These are phyloP conservation scores for Trichosporon coremiiforme DNA, from an alignment of 1,284 basidiomycete genomes.

Conservation along the genomic window DNA sequence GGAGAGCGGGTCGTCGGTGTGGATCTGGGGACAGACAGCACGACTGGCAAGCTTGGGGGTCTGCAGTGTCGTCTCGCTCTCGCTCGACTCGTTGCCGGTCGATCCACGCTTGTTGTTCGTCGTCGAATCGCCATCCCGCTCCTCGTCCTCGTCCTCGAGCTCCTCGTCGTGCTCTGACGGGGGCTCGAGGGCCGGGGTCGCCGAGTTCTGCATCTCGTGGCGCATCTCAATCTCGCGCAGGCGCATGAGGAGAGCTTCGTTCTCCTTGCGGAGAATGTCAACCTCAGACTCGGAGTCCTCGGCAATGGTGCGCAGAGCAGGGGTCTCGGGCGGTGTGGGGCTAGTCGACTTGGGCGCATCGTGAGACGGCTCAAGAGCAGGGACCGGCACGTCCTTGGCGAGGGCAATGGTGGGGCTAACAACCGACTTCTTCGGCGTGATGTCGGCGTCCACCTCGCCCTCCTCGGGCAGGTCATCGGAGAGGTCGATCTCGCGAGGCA, in stretches of 20 bases:
- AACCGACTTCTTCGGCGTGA: conserved; percentile 5
- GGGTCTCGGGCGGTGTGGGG: conserved; percentile 33
- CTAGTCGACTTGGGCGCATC: conserved; percentile 1
- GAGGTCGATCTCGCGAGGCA: conserved; percentile 14
- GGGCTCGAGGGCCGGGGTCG: conserved; percentile 26
- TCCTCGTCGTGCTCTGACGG: conserved; percentile 31
- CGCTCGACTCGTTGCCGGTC: conserved; percentile 35
- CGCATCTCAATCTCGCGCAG: conserved; percentile 30
- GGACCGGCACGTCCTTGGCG: conserved; percentile 1
- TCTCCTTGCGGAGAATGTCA: conserved; percentile 60
- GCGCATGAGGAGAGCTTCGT: conserved; percentile 25
- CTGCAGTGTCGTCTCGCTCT: conserved; percentile 31
- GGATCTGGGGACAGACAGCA: conserved; percentile 31
- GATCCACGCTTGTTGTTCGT: conserved; percentile 29
- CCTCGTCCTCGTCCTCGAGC: conserved; percentile 28
- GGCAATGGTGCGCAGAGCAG: conserved; percentile 33
- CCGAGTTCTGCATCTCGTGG: conserved; percentile 21
- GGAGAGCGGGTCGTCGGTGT: conserved; percentile 72
- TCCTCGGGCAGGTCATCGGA: conserved; percentile 9
- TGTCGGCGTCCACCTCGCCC: neutral
- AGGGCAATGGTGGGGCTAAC: neutral
- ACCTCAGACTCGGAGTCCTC: conserved; percentile 68
- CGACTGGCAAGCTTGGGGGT: conserved; percentile 31
- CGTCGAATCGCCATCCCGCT: conserved; percentile 6
- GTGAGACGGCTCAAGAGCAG: conserved; percentile 12